Base-by-base conservation (phyloP, 768 basidiomycete species). In the Hypsizygus marmoreus region DNA sequence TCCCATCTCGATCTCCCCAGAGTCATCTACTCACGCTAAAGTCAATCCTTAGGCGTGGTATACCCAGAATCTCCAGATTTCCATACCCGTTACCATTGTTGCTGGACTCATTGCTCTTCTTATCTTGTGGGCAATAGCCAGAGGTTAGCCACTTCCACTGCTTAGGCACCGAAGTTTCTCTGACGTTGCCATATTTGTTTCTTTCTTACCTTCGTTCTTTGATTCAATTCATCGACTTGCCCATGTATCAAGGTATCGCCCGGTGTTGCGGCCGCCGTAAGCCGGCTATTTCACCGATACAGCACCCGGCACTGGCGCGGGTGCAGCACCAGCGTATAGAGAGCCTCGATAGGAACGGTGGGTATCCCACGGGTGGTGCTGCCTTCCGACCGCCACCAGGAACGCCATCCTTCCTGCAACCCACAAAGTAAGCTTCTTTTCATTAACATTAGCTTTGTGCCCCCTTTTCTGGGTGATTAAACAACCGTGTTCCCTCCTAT, bases 31-130 rank as follows among this genome's bases (percentile, higher is more conserved):
- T 48, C 32, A 24, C 32, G n/a, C 17, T n/a, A 32, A n/a, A 35
- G 39, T 34, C 34, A 41, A 30, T n/a, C 17, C 29, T n/a, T 53
- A 86, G 84, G 74, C 87, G 4, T 88, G 86, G 88, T 89, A 86
- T 62, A 68, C 63, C 5, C 77, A 82, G 50, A 91, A 91, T 67
- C 76, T 89, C 9, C 82, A 86, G 61, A 87, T 91, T 49, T 72
- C 88, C 19, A 86, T 92, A 55, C 88, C 90, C 14, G 79, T 91
- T 43, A 86, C 88, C 13, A 68, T 91, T 45, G 84, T 86, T 28
- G 86, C 72, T 20, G 86, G 78, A 12, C 60, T 91, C 42, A 51
- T 90, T 40, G 70, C 75, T 11, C 63, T 92, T 28, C 60, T 84
- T 31, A 59, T 87, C 45, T 50, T 91, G 40, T 81, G 72, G 68